Evolutionary conservation across 1,139 yeast species (phyloP).

Genomic region (Geotrichum citri-aurantii): DNA sequence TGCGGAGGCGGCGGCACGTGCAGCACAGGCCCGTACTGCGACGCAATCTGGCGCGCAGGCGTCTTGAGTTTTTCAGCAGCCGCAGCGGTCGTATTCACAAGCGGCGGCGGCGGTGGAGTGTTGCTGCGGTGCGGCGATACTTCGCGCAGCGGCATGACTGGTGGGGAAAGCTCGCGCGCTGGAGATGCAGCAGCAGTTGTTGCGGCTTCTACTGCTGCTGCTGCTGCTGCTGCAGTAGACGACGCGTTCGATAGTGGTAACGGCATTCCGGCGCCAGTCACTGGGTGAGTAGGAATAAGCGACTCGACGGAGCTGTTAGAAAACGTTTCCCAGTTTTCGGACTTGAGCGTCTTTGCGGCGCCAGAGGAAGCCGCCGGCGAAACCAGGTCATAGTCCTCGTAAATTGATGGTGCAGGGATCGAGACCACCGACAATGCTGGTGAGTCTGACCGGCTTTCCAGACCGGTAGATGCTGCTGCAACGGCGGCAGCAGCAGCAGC

Average conservation of each 20-base stretch:
- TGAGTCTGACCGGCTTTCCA: neutral
- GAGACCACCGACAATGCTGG: neutral
- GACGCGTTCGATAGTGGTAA: neutral
- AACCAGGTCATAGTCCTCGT: neutral
- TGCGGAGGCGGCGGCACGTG: neutral
- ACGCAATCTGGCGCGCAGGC: conserved; percentile 2
- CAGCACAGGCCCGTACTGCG: neutral
- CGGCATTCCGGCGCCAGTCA: neutral
- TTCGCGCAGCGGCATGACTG: conserved; percentile 4
- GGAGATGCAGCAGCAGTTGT: no score
- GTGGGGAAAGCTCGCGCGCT: neutral
- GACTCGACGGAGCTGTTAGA: conserved; percentile 13
- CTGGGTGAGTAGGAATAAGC: conserved; percentile 1
- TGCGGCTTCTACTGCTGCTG: no score
- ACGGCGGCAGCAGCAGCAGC: neutral
- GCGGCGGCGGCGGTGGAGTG: conserved; percentile 8
- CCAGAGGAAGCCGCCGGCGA: neutral
- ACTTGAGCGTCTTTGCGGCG: neutral
- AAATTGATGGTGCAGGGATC: neutral
- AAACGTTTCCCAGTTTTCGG: conserved; percentile 16
- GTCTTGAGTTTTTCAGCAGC: neutral
- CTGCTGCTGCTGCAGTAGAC: neutral
- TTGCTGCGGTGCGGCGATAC: conserved; percentile 7
- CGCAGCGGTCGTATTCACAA: neutral
- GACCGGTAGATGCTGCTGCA: neutral